phyloP scores from a whole-genome alignment of 805 yeast species.

The Torulaspora franciscae region DNA sequence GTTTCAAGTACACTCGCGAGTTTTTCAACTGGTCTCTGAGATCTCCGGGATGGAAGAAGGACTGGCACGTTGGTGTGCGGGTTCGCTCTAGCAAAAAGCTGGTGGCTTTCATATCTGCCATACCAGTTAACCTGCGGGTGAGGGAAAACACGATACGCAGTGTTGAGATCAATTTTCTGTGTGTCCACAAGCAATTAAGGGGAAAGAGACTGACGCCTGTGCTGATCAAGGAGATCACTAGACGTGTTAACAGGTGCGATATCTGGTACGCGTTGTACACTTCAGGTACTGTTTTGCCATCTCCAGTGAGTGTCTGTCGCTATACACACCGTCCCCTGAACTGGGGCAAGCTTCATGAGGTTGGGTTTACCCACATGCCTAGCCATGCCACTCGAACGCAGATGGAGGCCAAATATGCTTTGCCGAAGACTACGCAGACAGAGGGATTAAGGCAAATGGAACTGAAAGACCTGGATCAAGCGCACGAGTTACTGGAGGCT shows the following conservation, averaged over 20 bases:
- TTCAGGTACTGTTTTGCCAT: constrained; percentile 85
- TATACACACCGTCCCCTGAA: constrained; percentile 92
- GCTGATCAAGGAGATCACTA: constrained; percentile 86
- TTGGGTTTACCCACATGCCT: constrained; percentile 84
- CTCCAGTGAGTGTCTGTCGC: constrained; percentile 84
- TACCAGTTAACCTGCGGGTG: constrained; percentile 67
- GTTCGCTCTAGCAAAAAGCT: constrained; percentile 70
- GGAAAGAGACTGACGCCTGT: constrained; percentile 94
- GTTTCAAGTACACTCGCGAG: constrained; percentile 80
- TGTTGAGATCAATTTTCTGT: constrained; percentile 88
- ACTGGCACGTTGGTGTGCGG: constrained; percentile 93
- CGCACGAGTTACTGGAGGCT: constrained; percentile 50
- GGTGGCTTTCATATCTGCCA: constrained; percentile 89
- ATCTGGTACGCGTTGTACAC: constrained; percentile 97
- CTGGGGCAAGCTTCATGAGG: constrained; percentile 85
- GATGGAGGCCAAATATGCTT: constrained; percentile 63
- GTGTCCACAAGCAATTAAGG: constrained; percentile 90
- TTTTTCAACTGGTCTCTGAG: constrained; percentile 90
- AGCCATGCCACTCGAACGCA: constrained; percentile 59
- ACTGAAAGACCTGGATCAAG: constrained; percentile 58
- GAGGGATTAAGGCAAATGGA: constrained; percentile 51
- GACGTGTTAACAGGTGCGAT: constrained; percentile 77
- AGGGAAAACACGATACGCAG: constrained; percentile 52
- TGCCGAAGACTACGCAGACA: constrained; percentile 50
- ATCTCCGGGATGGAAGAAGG: constrained; percentile 86